Conservation (phyloP, 805 yeast genomes). For the Kregervanrija fluxuum region DNA sequence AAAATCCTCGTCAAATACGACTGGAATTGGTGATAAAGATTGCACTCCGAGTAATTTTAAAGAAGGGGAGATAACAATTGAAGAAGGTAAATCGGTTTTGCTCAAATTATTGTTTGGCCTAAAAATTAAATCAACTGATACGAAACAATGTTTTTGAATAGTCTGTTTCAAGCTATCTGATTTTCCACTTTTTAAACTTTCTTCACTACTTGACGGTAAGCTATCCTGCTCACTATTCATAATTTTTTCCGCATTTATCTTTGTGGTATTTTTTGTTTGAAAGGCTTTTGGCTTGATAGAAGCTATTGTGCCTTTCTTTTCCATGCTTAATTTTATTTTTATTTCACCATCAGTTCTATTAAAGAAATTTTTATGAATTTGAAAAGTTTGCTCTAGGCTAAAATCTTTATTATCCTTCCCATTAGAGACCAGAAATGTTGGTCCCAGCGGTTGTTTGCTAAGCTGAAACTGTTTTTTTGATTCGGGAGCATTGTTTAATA, state of each 20-base stretch:
- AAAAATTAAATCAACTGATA: slow-evolving; percentile 1
- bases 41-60: slow-evolving; percentile 1
- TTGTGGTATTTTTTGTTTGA: background rate
- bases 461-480: background rate
- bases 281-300: slow-evolving; percentile 1
- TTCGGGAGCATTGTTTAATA: slow-evolving; percentile 1
- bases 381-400: slow-evolving; percentile 1
- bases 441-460: background rate
- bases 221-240: background rate
- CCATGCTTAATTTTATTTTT: slow-evolving; percentile 3
- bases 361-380: slow-evolving; percentile 2
- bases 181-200: background rate
- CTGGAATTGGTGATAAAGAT: slow-evolving; percentile 4
- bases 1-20: slow-evolving; percentile 5
- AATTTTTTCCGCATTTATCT: background rate
- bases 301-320: slow-evolving; percentile 1
- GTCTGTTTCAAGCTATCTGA: slow-evolving; percentile 1
- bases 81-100: slow-evolving; percentile 3
- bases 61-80: background rate
- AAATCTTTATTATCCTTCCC: slow-evolving; percentile 1
- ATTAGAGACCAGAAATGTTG: slow-evolving; percentile 1
- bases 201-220: background rate
- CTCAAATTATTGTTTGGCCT: background rate
- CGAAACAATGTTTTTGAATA: slow-evolving; percentile 4
- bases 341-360: slow-evolving; percentile 3